Evolutionary conservation across 768 basidiomycete species (phyloP), one percentile per base, ranked within the genome.

Genomic region (Crassisporium funariophilum): DNA sequence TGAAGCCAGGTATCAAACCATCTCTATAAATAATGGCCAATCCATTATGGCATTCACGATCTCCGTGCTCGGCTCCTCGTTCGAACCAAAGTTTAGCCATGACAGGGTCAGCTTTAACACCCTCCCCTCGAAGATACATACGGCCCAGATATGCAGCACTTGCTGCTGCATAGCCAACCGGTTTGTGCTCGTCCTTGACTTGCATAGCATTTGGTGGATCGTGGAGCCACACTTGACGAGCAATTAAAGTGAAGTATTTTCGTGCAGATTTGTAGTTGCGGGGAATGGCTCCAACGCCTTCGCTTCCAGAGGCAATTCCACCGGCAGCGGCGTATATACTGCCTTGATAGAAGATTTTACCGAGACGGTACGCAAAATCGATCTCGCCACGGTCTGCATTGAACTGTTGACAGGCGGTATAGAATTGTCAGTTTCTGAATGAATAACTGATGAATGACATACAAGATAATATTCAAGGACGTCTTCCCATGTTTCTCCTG

Each of bases 281-380:
- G 1, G 86, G 82, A 10, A 97, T 79, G n/a, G 83, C 83, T 6
- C 91, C 92, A 20, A 93, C 92, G n/a, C 91, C 91, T 68, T 95
- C 91, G 19, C 90, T 88, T 12, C 93, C 91, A 1, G 90, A 93
- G 2, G 78, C 81, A 31, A 89, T 83, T 8, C 95, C 95, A 3
- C 92, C 92, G 11, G 75, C 65, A 8, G 81, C 72, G 4, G 80
- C 76, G 59, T 97, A 98, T 25, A 98, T 88, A 47, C 90, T 93
- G 13, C 97, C 97, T 61, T 94, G 89, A 61, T 99, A 98, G 69
- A 88, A 95, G 8, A 98, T 89, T 67, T 91, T 87, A n/a, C 93
- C 97, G 2, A 98, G 78, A 12, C 91, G 83, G 66, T 89, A 93
- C 2, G 93, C 92, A 63, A 91, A 95, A 52, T 87, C 84, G 41